Percentiles rank a stretch among this genome's conserved stretches.
These are phyloP conservation scores for Babesia ovis DNA, from an alignment of 169 alveolate genomes.

Conservation along the genomic window DNA sequence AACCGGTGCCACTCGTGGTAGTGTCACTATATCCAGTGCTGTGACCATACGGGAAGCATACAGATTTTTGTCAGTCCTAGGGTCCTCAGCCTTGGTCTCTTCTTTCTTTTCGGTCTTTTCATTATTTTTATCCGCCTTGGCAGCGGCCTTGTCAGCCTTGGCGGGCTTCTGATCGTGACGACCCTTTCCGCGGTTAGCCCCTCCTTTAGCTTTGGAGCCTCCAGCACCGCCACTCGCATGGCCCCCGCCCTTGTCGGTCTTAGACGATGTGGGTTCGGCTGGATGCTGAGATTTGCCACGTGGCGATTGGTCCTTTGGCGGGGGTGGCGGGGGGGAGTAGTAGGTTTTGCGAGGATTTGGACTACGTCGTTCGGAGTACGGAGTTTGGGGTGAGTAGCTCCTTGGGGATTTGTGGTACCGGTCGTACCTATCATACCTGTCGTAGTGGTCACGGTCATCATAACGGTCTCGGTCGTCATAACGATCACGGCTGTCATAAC, in stretches of 20 bases:
- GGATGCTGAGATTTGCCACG: not conserved
- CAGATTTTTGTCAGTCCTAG: conserved; percentile 15
- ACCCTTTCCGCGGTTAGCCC: not conserved
- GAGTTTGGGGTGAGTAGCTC: conserved; percentile 60
- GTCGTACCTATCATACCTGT: conserved; percentile 6
- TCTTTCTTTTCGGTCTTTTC: not conserved
- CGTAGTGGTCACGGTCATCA: not conserved
- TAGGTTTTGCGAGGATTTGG: conserved; percentile 30
- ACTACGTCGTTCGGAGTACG: conserved; percentile 42
- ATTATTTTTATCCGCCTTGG: not conserved
- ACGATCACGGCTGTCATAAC: conserved; percentile 7
- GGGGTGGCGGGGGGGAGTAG: conserved; percentile 60
- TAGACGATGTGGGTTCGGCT: conserved; percentile 1
- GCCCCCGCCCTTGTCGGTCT: not conserved
- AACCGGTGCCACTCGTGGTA: conserved; percentile 24
- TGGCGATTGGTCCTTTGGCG: conserved; percentile 39
- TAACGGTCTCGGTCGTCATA: conserved; percentile 1
- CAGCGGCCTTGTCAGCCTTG: not conserved
- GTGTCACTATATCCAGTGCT: conserved; percentile 36
- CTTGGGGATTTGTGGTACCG: conserved; percentile 13
- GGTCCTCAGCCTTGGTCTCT: conserved; percentile 26
- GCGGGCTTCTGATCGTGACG: not conserved
- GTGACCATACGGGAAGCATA: conserved; percentile 36
- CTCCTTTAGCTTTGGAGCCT: not conserved
- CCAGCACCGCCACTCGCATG: not conserved